Percentiles rank a stretch among this genome's conserved stretches.
phyloP scores from a whole-genome alignment of 495 filamentous ascomycete genomes.

The Letharia columbiana region DNA sequence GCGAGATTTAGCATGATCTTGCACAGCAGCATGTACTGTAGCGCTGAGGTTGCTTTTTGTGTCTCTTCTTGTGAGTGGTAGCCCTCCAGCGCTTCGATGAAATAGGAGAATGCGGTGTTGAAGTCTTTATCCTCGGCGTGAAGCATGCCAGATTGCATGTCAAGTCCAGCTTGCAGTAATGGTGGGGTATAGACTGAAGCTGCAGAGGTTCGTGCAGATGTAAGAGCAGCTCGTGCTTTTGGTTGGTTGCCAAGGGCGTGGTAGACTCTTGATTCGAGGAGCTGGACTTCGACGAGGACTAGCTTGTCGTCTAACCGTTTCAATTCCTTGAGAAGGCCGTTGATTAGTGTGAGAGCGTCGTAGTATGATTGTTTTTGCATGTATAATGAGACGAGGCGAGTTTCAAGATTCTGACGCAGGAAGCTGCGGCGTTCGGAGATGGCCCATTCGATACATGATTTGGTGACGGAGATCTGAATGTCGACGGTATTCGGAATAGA shows the following conservation, averaged over 20 bases:
- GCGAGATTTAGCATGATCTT: slow-evolving; percentile 98
- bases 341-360: slow-evolving; percentile 93
- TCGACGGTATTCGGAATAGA: slow-evolving; percentile 88
- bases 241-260: slow-evolving; percentile 94
- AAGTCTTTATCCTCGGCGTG: slow-evolving; percentile 99
- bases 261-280: slow-evolving; percentile 93
- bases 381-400: slow-evolving; percentile 83
- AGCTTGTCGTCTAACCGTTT: slow-evolving; percentile 98
- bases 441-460: slow-evolving; percentile 99
- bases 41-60: slow-evolving; percentile 73
- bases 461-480: slow-evolving; percentile 85
- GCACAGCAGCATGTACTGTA: slow-evolving; percentile 99
- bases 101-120: slow-evolving; percentile 96
- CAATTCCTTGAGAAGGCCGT: slow-evolving; percentile 85
- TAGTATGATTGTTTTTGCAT: slow-evolving; percentile 96
- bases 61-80: slow-evolving; percentile 88
- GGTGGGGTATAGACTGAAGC: slow-evolving; percentile 96
- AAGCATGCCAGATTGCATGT: slow-evolving; percentile 98
- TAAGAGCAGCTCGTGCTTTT: slow-evolving; percentile 92
- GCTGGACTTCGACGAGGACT: slow-evolving; percentile 95
- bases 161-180: slow-evolving; percentile 85
- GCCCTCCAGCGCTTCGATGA: slow-evolving; percentile 96
- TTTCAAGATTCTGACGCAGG: slow-evolving; percentile 96
- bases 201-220: slow-evolving; percentile 85
- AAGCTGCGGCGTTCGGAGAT: slow-evolving; percentile 86